These are phyloP conservation scores for Calendula officinalis DNA, from an alignment of 129 eudicot species.

Conservation along the genomic window DNA sequence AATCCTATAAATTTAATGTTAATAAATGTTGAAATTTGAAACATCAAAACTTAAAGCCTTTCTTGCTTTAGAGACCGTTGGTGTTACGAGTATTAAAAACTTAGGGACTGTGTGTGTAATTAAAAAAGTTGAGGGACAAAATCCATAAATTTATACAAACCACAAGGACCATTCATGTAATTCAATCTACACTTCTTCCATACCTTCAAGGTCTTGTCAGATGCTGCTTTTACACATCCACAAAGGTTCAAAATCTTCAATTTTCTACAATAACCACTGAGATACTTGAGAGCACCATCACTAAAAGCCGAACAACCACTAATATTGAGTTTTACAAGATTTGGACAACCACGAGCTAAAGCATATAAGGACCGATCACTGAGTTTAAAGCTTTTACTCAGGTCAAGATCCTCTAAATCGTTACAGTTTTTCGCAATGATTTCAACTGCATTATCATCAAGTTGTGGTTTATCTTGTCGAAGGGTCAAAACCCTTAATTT, in stretches of 20 bases:
- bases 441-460: constrained; percentile 71
- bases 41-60: too few relatives aligned
- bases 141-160: too few relatives aligned
- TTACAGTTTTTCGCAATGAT: constrained; percentile 61
- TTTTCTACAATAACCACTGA: constrained; percentile 61
- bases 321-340: constrained; percentile 71
- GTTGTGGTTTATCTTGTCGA: constrained; percentile 86
- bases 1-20: too few relatives aligned
- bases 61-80: too few relatives aligned
- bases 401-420: constrained; percentile 82
- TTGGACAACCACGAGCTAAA: constrained; percentile 77
- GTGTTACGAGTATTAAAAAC: too few relatives aligned
- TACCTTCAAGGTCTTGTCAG: constrained; percentile 82
- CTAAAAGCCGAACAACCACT: constrained; percentile 86
- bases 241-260: constrained; percentile 73
- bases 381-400: constrained; percentile 84
- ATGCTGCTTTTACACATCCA: constrained; percentile 88
- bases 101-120: too few relatives aligned
- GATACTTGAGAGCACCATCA: constrained; percentile 65
- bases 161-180: too few relatives aligned
- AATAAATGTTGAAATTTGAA: too few relatives aligned
- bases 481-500: constrained; percentile 60
- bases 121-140: too few relatives aligned
- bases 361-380: constrained; percentile 73
- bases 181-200: background rate